Evolutionary conservation across 176 grass and related monocot genomes (phyloP).

Genomic region (Metroxylon sagu): DNA sequence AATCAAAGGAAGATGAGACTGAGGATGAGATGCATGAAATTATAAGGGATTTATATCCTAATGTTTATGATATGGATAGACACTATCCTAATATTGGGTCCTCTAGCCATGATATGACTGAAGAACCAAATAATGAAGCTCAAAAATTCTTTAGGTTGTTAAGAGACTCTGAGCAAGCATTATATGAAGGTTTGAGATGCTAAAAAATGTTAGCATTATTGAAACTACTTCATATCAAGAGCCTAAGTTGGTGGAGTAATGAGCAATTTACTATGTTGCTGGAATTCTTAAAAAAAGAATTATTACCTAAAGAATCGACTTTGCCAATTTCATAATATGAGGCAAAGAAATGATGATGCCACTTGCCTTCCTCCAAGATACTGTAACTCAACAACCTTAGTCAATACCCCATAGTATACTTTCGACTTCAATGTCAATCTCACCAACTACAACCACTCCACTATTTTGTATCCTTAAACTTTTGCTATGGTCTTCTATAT

Average conservation of each 20-base stretch:
- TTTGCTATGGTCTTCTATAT: neutral
- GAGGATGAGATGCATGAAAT: neutral
- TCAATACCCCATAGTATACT: no score
- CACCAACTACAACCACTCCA: no score
- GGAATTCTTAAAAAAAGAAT: no score
- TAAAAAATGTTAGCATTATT: neutral
- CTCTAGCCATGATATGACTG: no score
- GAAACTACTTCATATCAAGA: neutral
- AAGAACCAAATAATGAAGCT: neutral
- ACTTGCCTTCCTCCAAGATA: neutral
- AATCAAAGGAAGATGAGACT: neutral
- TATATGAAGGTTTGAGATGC: neutral
- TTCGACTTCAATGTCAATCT: no score
- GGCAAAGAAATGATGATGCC: no score
- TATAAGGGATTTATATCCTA: neutral
- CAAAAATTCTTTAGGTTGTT: neutral
- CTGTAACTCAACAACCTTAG: neutral
- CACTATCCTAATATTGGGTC: neutral
- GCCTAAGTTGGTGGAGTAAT: neutral
- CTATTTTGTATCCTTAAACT: no score
- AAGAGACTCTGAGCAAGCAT: neutral
- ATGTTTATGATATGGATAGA: neutral
- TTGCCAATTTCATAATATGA: no score
- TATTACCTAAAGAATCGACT: no score
- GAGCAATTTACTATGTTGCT: no score